These are phyloP conservation scores for Rehmannia glutinosa DNA, from an alignment of 257 asterid genomes.

Conservation along the genomic window DNA sequence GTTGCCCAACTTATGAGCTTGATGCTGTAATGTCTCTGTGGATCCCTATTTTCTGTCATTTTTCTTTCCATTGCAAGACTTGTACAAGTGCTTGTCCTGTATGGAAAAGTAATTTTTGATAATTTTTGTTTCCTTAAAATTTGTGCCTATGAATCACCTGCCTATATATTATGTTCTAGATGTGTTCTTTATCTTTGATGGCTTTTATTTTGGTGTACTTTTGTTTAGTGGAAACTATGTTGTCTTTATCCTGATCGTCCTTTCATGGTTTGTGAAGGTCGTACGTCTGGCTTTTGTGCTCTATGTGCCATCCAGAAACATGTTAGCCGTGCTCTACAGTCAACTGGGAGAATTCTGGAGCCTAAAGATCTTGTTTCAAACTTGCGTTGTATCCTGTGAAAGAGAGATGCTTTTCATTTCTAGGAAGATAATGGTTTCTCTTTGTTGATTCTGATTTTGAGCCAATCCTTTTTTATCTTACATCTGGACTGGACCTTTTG, in stretches of 20 bases:
- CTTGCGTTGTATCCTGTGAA: conserved; percentile 80
- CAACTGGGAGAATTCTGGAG: conserved; percentile 90
- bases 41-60: conserved; percentile 13
- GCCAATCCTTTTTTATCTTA: not conserved
- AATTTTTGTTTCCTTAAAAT: not conserved
- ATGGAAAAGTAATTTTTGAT: not conserved
- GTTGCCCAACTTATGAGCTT: not conserved
- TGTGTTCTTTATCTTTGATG: not conserved
- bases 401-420: not conserved
- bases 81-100: not conserved
- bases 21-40: not conserved
- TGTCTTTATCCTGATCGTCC: conserved; percentile 17
- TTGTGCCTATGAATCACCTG: not conserved
- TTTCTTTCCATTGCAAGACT: not conserved
- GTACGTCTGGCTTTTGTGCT: conserved; percentile 91
- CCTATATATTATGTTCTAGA: not conserved
- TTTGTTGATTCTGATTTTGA: not conserved
- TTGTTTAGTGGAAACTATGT: not conserved
- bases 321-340: conserved; percentile 90
- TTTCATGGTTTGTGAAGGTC: conserved; percentile 54
- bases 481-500: conserved; percentile 2
- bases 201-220: not conserved
- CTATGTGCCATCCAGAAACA: conserved; percentile 96
- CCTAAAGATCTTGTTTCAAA: conserved; percentile 98
- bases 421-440: not conserved